These are phyloP conservation scores for Graphilbum sp. DNA, from an alignment of 2,329 filamentous ascomycete species.

Conservation along the genomic window DNA sequence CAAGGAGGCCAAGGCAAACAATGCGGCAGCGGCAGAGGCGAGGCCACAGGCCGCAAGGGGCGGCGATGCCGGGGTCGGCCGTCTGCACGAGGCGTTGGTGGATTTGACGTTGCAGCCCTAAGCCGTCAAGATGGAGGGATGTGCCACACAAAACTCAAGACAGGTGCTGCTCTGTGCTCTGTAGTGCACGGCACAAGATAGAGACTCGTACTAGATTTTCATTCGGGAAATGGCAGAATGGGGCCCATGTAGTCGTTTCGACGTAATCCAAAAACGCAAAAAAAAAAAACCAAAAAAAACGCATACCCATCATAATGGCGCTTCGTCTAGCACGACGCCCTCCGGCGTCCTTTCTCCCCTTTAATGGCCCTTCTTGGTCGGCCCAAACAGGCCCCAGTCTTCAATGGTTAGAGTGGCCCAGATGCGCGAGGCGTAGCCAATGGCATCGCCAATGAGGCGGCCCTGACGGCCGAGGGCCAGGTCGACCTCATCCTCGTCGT, in stretches of 20 bases:
- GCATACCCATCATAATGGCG: no score
- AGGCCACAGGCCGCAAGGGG: neutral
- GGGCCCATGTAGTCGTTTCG: no score
- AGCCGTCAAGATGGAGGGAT: no score
- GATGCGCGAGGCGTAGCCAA: slow-evolving; percentile 51
- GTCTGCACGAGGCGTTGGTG: slow-evolving; percentile 7
- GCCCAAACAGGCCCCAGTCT: slow-evolving; percentile 59
- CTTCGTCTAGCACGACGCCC: no score
- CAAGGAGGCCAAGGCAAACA: slow-evolving; percentile 10
- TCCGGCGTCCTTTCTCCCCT: neutral
- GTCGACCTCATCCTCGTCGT: slow-evolving; percentile 56
- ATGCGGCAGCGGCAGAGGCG: neutral
- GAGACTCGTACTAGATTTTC: no score
- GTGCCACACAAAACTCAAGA: no score
- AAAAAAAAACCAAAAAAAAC: no score
- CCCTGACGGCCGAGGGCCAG: slow-evolving; percentile 48
- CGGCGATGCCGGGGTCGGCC: slow-evolving; percentile 1
- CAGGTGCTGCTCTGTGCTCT: no score
- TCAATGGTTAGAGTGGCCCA: slow-evolving; percentile 60
- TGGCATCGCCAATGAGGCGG: slow-evolving; percentile 49
- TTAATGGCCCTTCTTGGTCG: neutral
- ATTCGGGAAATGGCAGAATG: no score
- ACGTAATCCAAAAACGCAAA: no score
- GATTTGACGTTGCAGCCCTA: slow-evolving; percentile 8
- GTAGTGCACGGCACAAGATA: no score